phyloP scores from a whole-genome alignment of 2,329 filamentous ascomycete genomes.

The Didymella keratinophila region DNA sequence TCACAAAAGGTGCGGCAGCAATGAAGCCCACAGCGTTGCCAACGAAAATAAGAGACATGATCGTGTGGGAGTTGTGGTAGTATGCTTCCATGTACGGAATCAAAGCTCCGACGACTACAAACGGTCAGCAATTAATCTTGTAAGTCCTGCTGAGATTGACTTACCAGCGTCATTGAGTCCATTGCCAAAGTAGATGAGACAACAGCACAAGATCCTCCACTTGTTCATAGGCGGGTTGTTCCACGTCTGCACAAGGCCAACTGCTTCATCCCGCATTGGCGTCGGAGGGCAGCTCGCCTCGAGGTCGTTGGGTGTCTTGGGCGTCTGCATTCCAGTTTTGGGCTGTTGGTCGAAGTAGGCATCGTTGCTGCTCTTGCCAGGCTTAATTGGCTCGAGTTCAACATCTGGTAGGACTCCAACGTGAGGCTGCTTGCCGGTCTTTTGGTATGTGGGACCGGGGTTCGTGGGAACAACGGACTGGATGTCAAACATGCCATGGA shows the following conservation, averaged over 20 bases:
- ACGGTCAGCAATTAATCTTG: slow-evolving; percentile 19
- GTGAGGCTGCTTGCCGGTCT: slow-evolving; percentile 29
- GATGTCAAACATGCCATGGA: slow-evolving; percentile 55
- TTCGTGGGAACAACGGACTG: slow-evolving; percentile 47
- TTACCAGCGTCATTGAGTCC: slow-evolving; percentile 74
- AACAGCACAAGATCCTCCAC: slow-evolving; percentile 70
- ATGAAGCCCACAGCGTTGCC: slow-evolving; percentile 81
- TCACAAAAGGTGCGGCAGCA: slow-evolving; percentile 72
- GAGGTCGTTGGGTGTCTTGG: slow-evolving; percentile 53
- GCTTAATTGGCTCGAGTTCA: slow-evolving; percentile 46
- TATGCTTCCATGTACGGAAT: slow-evolving; percentile 82
- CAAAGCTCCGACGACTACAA: slow-evolving; percentile 70
- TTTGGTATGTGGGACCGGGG: slow-evolving; percentile 50
- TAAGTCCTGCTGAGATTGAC: slow-evolving; percentile 6
- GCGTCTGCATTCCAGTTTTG: slow-evolving; percentile 29
- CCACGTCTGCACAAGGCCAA: slow-evolving; percentile 63
- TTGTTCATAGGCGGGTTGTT: slow-evolving; percentile 70
- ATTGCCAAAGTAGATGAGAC: slow-evolving; percentile 71
- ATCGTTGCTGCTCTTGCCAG: slow-evolving; percentile 24
- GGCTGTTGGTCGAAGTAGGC: slow-evolving; percentile 25
- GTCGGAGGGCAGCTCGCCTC: slow-evolving; percentile 64
- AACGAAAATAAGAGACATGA: slow-evolving; percentile 84
- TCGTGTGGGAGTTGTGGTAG: slow-evolving; percentile 77
- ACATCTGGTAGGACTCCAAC: slow-evolving; percentile 36
- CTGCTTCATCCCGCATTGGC: slow-evolving; percentile 53